Evolutionary conservation across 176 grass and related monocot species (phyloP).

Genomic region (Eragrostis curvula): DNA sequence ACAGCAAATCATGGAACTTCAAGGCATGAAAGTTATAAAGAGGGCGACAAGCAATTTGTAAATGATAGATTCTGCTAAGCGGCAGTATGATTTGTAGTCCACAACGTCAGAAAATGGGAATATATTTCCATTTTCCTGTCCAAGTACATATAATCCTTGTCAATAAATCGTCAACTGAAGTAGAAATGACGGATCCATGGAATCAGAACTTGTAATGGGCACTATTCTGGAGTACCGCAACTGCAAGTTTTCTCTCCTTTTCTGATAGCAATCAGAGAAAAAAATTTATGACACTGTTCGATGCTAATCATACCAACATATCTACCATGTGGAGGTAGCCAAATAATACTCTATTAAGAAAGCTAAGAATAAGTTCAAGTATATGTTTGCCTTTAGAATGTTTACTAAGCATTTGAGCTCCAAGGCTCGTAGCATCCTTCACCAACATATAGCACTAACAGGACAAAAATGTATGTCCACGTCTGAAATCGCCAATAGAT

Average conservation of each 20-base stretch:
- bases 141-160: slow-evolving; percentile 11
- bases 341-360: background rate
- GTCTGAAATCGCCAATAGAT: too few relatives aligned
- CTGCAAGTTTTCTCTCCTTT: background rate
- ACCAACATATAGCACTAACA: slow-evolving; percentile 68
- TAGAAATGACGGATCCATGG: slow-evolving; percentile 32
- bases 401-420: slow-evolving; percentile 90
- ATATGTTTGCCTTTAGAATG: slow-evolving; percentile 72
- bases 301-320: background rate
- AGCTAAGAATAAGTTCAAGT: background rate
- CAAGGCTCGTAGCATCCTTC: slow-evolving; percentile 75
- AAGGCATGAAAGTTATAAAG: slow-evolving; percentile 15
- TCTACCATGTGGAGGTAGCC: background rate
- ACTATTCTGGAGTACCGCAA: slow-evolving; percentile 13
- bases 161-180: background rate
- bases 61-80: slow-evolving; percentile 36
- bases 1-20: slow-evolving; percentile 13
- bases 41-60: slow-evolving; percentile 40
- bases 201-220: background rate
- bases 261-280: background rate
- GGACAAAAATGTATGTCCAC: slow-evolving; percentile 84
- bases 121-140: slow-evolving; percentile 23
- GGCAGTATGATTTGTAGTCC: slow-evolving; percentile 33
- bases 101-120: slow-evolving; percentile 24
- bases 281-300: slow-evolving; percentile 8